Evolutionary conservation across 2,329 filamentous ascomycete genomes (phyloP).

Genomic region (Colletotrichum gigasporum): DNA sequence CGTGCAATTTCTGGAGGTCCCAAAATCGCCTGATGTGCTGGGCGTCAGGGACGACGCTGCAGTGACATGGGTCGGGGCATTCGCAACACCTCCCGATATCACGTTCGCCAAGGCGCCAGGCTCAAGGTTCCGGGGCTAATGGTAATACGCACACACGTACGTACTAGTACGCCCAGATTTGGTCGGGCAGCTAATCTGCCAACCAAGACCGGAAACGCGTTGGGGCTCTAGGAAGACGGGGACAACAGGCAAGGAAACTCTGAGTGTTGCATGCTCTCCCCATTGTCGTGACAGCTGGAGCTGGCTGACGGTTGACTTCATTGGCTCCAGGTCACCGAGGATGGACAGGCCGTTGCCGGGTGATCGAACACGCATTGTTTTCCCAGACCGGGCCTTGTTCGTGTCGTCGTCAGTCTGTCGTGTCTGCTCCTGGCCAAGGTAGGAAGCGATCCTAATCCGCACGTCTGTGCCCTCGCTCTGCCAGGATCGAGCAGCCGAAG

Average conservation of each 20-base stretch:
- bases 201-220: neutral
- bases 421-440: neutral
- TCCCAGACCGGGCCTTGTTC: too few species aligned
- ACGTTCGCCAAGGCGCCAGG: constrained; percentile 6
- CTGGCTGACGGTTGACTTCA: neutral
- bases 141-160: too few species aligned
- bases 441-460: neutral
- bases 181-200: neutral
- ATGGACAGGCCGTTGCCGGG: too few species aligned
- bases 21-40: constrained; percentile 11
- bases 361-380: too few species aligned
- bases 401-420: neutral
- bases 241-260: neutral
- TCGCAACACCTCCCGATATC: constrained; percentile 7
- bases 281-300: neutral
- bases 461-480: neutral
- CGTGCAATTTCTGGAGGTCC: neutral
- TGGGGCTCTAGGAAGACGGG: neutral
- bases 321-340: too few species aligned
- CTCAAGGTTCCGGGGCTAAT: neutral
- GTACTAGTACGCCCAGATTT: neutral
- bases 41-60: constrained; percentile 12
- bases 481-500: constrained; percentile 1
- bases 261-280: neutral
- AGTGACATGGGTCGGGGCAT: constrained; percentile 28